Conservation (phyloP, 1,284 basidiomycete genomes). For the Pseudozyma pruni region DNA sequence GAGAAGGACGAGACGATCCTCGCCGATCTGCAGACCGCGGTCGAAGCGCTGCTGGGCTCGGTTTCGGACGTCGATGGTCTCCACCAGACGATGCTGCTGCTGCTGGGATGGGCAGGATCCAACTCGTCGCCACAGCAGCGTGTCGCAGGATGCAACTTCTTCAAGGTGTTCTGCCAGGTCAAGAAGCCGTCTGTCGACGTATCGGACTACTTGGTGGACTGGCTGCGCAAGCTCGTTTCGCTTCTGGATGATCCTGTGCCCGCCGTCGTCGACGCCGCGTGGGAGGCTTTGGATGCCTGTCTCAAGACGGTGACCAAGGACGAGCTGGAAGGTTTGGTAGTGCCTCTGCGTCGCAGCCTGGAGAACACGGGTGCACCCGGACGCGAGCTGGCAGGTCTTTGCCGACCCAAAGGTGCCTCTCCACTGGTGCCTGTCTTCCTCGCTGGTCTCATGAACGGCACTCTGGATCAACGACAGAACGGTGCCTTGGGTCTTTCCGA, state of each 20-base stretch:
- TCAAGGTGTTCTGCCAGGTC: slow-evolving; percentile 59
- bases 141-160: slow-evolving; percentile 55
- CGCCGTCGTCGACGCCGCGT: slow-evolving; percentile 82
- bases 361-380: slow-evolving; percentile 86
- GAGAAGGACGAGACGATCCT: slow-evolving; percentile 53
- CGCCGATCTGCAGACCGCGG: slow-evolving; percentile 41
- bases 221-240: slow-evolving; percentile 91
- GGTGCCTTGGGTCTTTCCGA: slow-evolving; percentile 95
- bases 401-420: slow-evolving; percentile 86
- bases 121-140: slow-evolving; percentile 47
- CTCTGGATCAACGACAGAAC: slow-evolving; percentile 77
- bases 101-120: slow-evolving; percentile 64
- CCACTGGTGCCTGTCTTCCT: slow-evolving; percentile 89
- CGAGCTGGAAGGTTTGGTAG: slow-evolving; percentile 77
- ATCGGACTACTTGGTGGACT: slow-evolving; percentile 82
- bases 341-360: slow-evolving; percentile 84
- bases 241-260: slow-evolving; percentile 82
- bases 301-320: slow-evolving; percentile 92
- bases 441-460: slow-evolving; percentile 74
- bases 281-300: slow-evolving; percentile 84
- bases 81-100: slow-evolving; percentile 64
- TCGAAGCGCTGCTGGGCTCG: slow-evolving; percentile 54
- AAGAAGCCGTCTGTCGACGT: slow-evolving; percentile 53
- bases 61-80: slow-evolving; percentile 60
- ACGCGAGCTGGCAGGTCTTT: slow-evolving; percentile 84